Conservation (phyloP, 768 basidiomycete genomes). For the Boletus sp. region DNA sequence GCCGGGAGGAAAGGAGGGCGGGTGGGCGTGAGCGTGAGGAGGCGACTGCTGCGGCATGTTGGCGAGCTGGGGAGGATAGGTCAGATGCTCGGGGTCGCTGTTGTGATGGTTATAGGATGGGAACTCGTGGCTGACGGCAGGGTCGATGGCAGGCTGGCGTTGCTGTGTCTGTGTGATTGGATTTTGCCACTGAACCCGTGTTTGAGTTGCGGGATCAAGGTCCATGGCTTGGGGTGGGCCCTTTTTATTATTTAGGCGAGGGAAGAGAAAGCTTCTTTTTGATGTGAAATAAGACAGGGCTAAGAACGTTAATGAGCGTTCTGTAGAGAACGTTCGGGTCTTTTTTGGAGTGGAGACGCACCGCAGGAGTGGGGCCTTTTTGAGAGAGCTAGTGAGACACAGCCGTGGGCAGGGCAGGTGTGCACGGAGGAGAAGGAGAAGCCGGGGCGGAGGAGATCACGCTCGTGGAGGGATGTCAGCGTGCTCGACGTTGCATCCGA, state of each 20-base stretch:
- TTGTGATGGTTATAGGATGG: slow-evolving; percentile 31
- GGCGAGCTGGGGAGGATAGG: slow-evolving; percentile 28
- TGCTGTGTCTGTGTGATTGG: slow-evolving; percentile 34
- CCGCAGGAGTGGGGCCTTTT: slow-evolving; percentile 14
- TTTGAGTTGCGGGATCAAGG: slow-evolving; percentile 31
- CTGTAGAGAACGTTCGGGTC: slow-evolving; percentile 24
- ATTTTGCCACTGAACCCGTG: slow-evolving; percentile 35
- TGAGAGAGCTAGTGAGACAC: slow-evolving; percentile 10
- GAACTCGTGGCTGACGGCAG: slow-evolving; percentile 35
- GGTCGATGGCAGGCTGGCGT: slow-evolving; percentile 32
- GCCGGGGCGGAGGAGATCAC: slow-evolving; percentile 12
- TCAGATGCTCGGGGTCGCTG: slow-evolving; percentile 20
- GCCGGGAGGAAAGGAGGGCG: slow-evolving; percentile 34
- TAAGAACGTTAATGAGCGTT: slow-evolving; percentile 27
- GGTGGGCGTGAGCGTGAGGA: slow-evolving; percentile 33
- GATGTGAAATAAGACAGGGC: slow-evolving; percentile 29
- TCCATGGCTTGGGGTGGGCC: slow-evolving; percentile 32
- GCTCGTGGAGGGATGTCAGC: slow-evolving; percentile 1
- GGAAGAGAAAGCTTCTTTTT: slow-evolving; percentile 34
- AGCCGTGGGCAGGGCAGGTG: slow-evolving; percentile 7
- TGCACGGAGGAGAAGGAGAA: slow-evolving; percentile 8
- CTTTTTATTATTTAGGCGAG: slow-evolving; percentile 38
- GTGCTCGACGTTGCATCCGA: slow-evolving; percentile 34
- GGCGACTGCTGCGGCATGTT: slow-evolving; percentile 32
- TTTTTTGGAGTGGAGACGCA: slow-evolving; percentile 14